Evolutionary conservation across 306 rosid genomes (phyloP).

Genomic region (Fragaria nilgerrensis): DNA sequence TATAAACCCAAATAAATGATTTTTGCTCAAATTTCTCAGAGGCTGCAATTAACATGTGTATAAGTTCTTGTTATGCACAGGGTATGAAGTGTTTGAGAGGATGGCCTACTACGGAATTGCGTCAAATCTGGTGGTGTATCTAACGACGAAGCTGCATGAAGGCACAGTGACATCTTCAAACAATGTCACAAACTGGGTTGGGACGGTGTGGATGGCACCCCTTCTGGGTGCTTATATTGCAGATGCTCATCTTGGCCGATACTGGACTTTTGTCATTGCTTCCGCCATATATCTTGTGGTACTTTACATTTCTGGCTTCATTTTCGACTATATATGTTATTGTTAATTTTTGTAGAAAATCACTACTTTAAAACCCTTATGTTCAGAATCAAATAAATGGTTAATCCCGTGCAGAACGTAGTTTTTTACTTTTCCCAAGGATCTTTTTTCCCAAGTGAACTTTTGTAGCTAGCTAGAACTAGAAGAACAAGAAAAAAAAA

Average conservation of each 20-base stretch:
- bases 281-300: slow-evolving; percentile 52
- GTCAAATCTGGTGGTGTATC: slow-evolving; percentile 48
- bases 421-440: neutral
- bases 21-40: neutral
- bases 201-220: slow-evolving; percentile 58
- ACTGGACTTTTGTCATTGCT: slow-evolving; percentile 48
- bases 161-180: slow-evolving; percentile 56
- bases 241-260: slow-evolving; percentile 50
- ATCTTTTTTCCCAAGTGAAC: neutral
- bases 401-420: neutral
- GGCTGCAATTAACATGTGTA: neutral
- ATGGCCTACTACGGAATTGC: slow-evolving; percentile 64
- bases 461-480: neutral
- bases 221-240: slow-evolving; percentile 52
- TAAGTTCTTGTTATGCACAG: slow-evolving; percentile 14
- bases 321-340: neutral
- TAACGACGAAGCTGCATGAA: slow-evolving; percentile 48
- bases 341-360: neutral
- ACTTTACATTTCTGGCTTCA: neutral
- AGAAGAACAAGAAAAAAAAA: neutral
- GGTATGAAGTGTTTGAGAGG: slow-evolving; percentile 67
- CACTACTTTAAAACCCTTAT: neutral
- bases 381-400: neutral
- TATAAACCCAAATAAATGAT: neutral
- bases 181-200: slow-evolving; percentile 57